phyloP scores from a whole-genome alignment of 148 eudicot genomes.

The Arbutus unedo region DNA sequence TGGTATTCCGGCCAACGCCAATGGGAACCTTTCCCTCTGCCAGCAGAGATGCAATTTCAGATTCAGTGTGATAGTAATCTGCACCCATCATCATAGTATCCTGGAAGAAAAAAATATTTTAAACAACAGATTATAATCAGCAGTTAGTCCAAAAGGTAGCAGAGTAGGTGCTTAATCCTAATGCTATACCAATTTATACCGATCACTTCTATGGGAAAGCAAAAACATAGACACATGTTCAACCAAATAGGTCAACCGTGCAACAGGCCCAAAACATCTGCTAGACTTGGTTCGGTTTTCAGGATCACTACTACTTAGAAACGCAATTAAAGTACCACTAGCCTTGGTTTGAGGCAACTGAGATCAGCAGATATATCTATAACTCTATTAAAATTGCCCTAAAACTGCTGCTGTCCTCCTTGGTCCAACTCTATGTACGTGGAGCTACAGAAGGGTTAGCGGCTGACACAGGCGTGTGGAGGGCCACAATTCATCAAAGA shows the following conservation, averaged over 20 bases:
- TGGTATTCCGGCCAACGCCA: conserved; percentile 89
- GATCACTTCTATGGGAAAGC: not conserved
- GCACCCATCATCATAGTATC: conserved; percentile 97
- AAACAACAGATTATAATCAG: not conserved
- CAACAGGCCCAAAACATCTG: not conserved
- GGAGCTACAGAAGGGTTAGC: not conserved
- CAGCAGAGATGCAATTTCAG: conserved; percentile 70
- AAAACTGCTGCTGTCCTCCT: not conserved
- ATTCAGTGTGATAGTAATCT: conserved; percentile 87
- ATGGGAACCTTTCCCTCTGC: conserved; percentile 83
- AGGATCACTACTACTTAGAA: too few relatives aligned
- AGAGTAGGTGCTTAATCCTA: not conserved
- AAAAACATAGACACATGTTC: not conserved
- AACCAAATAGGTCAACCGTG: not conserved
- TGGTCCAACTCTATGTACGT: not conserved
- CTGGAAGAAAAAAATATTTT: conserved; percentile 28
- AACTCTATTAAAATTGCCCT: not conserved
- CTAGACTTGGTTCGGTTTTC: not conserved
- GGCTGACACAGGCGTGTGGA: not conserved
- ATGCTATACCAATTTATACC: not conserved
- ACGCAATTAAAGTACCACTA: not conserved
- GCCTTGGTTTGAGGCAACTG: not conserved
- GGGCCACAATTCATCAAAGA: not conserved
- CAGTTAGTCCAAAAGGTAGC: not conserved
- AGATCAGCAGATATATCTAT: not conserved